Conservation (phyloP, 208 protist genomes). For the Wallacemonas rigidus region DNA sequence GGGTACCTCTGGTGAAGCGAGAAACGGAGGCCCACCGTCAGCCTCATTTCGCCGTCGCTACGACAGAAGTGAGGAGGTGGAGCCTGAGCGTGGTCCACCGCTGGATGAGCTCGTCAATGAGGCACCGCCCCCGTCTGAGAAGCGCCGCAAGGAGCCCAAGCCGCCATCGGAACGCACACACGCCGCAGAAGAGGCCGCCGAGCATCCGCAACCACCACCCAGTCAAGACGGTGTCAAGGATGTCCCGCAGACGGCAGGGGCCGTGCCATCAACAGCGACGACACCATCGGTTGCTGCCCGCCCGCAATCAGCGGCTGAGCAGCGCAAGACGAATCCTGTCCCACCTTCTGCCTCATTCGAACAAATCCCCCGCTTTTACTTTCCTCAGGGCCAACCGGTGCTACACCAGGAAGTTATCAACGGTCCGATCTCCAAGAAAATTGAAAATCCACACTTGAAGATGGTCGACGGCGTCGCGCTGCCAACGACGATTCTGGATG, state of each 20-base stretch:
- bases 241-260: neutral
- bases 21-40: neutral
- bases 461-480: constrained; percentile 56
- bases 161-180: neutral
- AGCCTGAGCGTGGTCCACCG: constrained; percentile 8
- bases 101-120: neutral
- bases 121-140: neutral
- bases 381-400: constrained; percentile 53
- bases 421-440: constrained; percentile 42
- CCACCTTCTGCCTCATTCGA: constrained; percentile 40
- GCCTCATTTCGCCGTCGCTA: constrained; percentile 2
- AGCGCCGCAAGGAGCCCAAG: constrained; percentile 11
- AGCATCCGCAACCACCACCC: neutral
- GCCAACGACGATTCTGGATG: constrained; percentile 13
- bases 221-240: neutral
- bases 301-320: neutral
- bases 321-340: neutral
- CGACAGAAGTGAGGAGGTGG: neutral
- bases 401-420: constrained; percentile 45
- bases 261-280: neutral
- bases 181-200: neutral
- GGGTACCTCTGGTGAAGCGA: neutral
- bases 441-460: constrained; percentile 78
- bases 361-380: constrained; percentile 90
- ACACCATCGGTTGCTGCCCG: neutral